phyloP scores from a whole-genome alignment of 805 yeast genomes.

The Candida bentonensis region DNA sequence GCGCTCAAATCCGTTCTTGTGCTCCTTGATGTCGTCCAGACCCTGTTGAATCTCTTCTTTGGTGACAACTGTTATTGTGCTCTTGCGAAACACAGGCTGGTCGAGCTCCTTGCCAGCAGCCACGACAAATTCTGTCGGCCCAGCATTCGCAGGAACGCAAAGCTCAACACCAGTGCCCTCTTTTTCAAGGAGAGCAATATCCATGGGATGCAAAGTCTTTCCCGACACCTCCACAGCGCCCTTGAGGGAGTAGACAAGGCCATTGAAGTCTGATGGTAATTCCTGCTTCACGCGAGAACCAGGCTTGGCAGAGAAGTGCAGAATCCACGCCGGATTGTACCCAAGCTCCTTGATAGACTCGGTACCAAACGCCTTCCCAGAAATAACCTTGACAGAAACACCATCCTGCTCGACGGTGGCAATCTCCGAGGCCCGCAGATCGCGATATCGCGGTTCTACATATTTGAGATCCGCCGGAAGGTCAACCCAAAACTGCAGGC shows the following conservation, averaged over 20 bases:
- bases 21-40: neutral
- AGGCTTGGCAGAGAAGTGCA: constrained; percentile 50
- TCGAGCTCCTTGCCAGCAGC: constrained; percentile 18
- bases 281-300: constrained; percentile 53
- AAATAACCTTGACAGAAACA: constrained; percentile 46
- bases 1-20: constrained; percentile 2
- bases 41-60: neutral
- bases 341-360: constrained; percentile 63
- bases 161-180: constrained; percentile 15
- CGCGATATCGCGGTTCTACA: constrained; percentile 63
- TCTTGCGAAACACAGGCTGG: constrained; percentile 25
- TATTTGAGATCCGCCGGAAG: constrained; percentile 51
- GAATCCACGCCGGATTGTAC: constrained; percentile 66
- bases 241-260: constrained; percentile 15
- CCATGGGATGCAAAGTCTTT: constrained; percentile 7
- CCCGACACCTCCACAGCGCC: constrained; percentile 15
- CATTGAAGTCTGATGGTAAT: constrained; percentile 35
- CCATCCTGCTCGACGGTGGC: constrained; percentile 26
- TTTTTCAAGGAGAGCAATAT: constrained; percentile 11
- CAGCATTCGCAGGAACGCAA: constrained; percentile 11
- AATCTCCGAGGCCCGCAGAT: constrained; percentile 52
- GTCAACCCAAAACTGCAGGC: constrained; percentile 84
- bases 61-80: constrained; percentile 2
- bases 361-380: constrained; percentile 65
- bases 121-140: constrained; percentile 9